Evolutionary conservation across 257 asterid species (phyloP).

Genomic region (Primulina tabacum): DNA sequence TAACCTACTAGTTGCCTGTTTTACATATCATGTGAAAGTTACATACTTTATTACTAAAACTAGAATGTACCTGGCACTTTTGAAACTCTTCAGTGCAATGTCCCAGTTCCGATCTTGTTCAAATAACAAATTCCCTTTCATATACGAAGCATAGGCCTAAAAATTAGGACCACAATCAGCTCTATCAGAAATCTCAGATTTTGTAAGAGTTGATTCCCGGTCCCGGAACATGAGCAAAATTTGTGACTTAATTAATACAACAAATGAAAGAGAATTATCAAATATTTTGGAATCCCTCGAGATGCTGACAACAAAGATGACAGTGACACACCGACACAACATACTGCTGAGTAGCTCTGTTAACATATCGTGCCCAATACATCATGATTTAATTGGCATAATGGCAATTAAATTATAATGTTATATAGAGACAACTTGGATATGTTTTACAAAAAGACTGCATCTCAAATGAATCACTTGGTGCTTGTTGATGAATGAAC

Average conservation of each 20-base stretch:
- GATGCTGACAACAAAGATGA: not conserved
- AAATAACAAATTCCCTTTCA: slow-evolving; percentile 88
- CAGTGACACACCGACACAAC: not conserved
- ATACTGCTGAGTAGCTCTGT: not conserved
- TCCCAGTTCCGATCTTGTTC: slow-evolving; percentile 97
- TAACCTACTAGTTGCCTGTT: not conserved
- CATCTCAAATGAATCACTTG: slow-evolving; percentile 9
- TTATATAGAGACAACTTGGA: not conserved
- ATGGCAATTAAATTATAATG: slow-evolving; percentile 3
- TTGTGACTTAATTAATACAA: not conserved
- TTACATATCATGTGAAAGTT: not conserved
- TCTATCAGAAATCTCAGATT: slow-evolving; percentile 14
- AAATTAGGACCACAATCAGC: slow-evolving; percentile 21
- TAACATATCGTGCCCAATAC: not conserved
- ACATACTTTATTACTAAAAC: slow-evolving; percentile 18
- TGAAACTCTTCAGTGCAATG: slow-evolving; percentile 79
- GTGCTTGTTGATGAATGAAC: not conserved
- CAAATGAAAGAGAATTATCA: not conserved
- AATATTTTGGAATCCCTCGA: not conserved
- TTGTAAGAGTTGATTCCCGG: slow-evolving; percentile 6
- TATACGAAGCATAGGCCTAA: slow-evolving; percentile 95
- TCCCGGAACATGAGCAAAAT: not conserved
- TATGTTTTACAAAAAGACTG: slow-evolving; percentile 8
- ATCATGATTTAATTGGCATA: not conserved
- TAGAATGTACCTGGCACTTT: slow-evolving; percentile 72